A percentile compares a stretch with the other conserved stretches of the same genome.
Evolutionary conservation across 192 early-diverging fungal genomes (phyloP).

Genomic region (Linderina pennispora): DNA sequence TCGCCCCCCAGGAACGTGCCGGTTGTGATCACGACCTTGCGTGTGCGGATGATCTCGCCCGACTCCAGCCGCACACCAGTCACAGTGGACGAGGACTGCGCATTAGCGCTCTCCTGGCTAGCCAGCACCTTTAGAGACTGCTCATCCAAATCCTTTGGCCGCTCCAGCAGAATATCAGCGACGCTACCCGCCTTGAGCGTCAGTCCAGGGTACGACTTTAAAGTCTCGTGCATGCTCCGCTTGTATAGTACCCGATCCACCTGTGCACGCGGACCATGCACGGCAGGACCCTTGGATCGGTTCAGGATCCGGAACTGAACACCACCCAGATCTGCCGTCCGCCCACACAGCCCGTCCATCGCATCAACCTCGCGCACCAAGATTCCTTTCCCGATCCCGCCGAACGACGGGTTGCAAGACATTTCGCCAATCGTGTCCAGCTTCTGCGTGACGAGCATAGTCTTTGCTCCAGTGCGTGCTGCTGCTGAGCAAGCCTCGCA

Average conservation of each 20-base stretch:
- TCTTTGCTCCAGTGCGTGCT: conserved; percentile 64
- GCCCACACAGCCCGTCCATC: conserved; percentile 76
- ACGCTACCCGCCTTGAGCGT: conserved; percentile 64
- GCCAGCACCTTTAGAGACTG: conserved; percentile 18
- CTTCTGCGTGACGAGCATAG: conserved; percentile 68
- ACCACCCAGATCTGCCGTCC: conserved; percentile 68
- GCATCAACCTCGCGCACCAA: conserved; percentile 77
- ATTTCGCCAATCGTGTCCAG: conserved; percentile 77
- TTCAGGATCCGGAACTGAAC: conserved; percentile 81
- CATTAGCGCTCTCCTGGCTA: conserved; percentile 16
- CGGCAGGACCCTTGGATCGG: conserved; percentile 74
- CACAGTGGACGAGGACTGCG: conserved; percentile 32
- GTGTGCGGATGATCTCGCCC: conserved; percentile 58
- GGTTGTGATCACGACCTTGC: conserved; percentile 73
- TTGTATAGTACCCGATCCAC: conserved; percentile 77
- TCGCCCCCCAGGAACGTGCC: conserved; percentile 79
- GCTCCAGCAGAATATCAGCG: conserved; percentile 60
- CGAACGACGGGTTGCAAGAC: conserved; percentile 86
- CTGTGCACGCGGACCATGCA: conserved; percentile 77
- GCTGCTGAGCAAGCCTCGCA: conserved; percentile 77
- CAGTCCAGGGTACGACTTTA: conserved; percentile 63
- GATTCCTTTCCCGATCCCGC: conserved; percentile 78
- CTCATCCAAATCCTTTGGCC: conserved; percentile 19
- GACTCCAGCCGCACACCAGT: conserved; percentile 59
- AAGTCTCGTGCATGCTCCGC: conserved; percentile 57